Base-by-base conservation (phyloP, 495 filamentous ascomycete species). In the Podospora tetraspora region DNA sequence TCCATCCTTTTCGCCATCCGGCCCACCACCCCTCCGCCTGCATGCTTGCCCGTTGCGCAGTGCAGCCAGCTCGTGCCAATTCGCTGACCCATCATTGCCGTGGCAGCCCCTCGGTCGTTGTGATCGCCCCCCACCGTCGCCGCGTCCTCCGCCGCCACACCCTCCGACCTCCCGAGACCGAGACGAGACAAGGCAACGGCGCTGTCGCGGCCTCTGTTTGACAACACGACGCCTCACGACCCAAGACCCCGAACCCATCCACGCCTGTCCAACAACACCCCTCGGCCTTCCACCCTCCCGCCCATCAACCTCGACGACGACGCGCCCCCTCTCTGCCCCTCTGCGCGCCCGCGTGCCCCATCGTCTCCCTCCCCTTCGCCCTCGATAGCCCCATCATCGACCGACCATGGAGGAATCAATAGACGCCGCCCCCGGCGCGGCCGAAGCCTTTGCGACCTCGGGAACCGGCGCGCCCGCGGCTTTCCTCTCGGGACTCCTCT, bases 381-480 rank as follows among this genome's bases (percentile, higher is more conserved):
- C 19, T n/a, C 43, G 16, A 62, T 24, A 21, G 57, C 7, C 25
- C 11, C 4, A 57, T 32, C 4, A 57, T 32, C 32, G 30, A 57
- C 29, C 5, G 12, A 63, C 1, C 21, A 78, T 78, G 76, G 76
- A 78, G 60, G 76, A 78, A 29, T 70, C 74, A 25, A 43, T 78
- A 32, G 76, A 75, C 23, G 61, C 69, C 30, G 71, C 70, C 22
- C 30, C 71, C 5, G 59, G 66, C 62, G 69, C 67, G 27, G 69
- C 67, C 29, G 65, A 65, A 4, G 71, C 63, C 13, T 78, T 78
- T 58, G 69, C 70, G 52, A 69, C 73, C 12, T 64, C 75, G 22
- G 69, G 66, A 27, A 61, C 22, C 59, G 71, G 71, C 30, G 70
- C 72, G 0, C 69, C 73, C 3, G 57, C 73, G 2, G 16, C 70